Percentiles rank a stretch among this genome's conserved stretches.
phyloP scores from a whole-genome alignment of 2,329 filamentous ascomycete genomes.

The Phialophora macrospora region DNA sequence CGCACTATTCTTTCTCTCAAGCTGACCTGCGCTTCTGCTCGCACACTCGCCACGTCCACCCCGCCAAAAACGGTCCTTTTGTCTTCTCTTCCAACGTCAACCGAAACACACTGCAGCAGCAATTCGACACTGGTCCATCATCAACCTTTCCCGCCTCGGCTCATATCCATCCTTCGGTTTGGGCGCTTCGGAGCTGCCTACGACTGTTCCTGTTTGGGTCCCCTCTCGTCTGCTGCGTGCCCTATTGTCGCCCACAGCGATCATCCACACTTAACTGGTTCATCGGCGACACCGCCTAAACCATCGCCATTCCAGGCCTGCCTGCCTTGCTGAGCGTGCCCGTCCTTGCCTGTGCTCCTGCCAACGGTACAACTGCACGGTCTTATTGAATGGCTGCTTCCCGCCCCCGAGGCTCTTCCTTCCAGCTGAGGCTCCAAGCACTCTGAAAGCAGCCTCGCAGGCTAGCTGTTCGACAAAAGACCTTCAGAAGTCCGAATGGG shows the following conservation, averaged over 20 bases:
- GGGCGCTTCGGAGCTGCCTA: slow-evolving; percentile 1
- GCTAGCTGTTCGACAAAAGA: slow-evolving; percentile 26
- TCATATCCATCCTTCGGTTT: background rate
- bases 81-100: slow-evolving; percentile 23
- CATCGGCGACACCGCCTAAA: slow-evolving; percentile 30
- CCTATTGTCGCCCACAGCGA: slow-evolving; percentile 3
- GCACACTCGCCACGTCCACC: background rate
- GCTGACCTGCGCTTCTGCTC: slow-evolving; percentile 2
- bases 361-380: slow-evolving; percentile 9
- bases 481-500: slow-evolving; percentile 28
- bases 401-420: slow-evolving; percentile 17
- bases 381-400: slow-evolving; percentile 21
- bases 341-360: slow-evolving; percentile 18
- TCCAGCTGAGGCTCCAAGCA: slow-evolving; percentile 24
- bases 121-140: background rate
- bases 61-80: slow-evolving; percentile 22
- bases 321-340: slow-evolving; percentile 7
- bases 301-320: slow-evolving; percentile 19
- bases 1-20: background rate
- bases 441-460: slow-evolving; percentile 23
- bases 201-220: slow-evolving; percentile 2
- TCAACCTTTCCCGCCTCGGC: slow-evolving; percentile 13
- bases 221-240: background rate
- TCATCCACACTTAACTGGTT: slow-evolving; percentile 9
- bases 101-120: background rate